Conservation (phyloP, 345 rosid species). For the Punica granatum region DNA sequence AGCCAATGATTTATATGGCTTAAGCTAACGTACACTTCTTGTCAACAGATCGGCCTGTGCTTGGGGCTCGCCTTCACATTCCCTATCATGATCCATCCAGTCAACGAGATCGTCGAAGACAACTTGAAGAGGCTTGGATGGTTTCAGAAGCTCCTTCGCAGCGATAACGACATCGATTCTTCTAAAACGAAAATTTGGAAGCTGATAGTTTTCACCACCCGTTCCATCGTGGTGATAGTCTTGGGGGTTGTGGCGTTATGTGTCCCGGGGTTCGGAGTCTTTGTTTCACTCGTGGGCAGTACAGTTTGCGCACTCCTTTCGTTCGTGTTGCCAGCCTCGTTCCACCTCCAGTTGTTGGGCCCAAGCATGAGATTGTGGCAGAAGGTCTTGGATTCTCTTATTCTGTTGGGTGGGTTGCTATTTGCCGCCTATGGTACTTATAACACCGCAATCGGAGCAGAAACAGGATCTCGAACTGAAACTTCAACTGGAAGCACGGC, state of each 20-base stretch:
- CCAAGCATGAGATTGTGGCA: slow-evolving; percentile 50
- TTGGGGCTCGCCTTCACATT: slow-evolving; percentile 74
- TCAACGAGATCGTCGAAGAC: slow-evolving; percentile 75
- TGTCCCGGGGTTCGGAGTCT: slow-evolving; percentile 70
- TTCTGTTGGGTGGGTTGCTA: slow-evolving; percentile 54
- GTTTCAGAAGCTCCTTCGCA: slow-evolving; percentile 29
- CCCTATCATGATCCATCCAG: slow-evolving; percentile 84
- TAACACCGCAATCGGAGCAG: slow-evolving; percentile 43
- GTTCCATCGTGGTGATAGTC: slow-evolving; percentile 47
- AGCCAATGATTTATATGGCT: not conserved
- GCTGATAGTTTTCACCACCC: slow-evolving; percentile 26
- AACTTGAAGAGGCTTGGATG: slow-evolving; percentile 40
- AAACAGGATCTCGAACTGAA: not conserved
- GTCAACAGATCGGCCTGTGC: slow-evolving; percentile 73
- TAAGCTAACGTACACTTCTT: slow-evolving; percentile 7
- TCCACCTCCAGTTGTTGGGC: slow-evolving; percentile 66
- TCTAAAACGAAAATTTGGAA: slow-evolving; percentile 26
- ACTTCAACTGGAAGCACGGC: not conserved
- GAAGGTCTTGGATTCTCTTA: slow-evolving; percentile 47
- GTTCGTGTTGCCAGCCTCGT: slow-evolving; percentile 72
- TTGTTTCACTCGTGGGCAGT: slow-evolving; percentile 74
- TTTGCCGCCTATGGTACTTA: slow-evolving; percentile 74
- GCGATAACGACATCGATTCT: slow-evolving; percentile 18
- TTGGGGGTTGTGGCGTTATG: slow-evolving; percentile 56
- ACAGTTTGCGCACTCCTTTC: slow-evolving; percentile 70